Evolutionary conservation across 768 basidiomycete genomes (phyloP).

Genomic region (Boletus rufocinnamomeus): DNA sequence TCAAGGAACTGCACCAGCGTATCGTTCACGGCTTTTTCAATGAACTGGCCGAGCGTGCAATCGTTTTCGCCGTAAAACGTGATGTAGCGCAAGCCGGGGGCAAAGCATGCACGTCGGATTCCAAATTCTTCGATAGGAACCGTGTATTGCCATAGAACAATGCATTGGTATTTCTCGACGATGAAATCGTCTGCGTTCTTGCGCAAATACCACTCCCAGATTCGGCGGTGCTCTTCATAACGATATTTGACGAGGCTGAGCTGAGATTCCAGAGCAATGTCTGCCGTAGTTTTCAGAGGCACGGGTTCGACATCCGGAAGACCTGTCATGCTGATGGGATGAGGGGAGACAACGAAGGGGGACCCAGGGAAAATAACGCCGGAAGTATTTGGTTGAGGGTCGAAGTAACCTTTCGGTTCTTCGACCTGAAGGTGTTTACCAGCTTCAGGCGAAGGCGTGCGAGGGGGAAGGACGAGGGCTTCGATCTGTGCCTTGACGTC

Average conservation of each 20-base stretch:
- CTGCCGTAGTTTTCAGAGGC: constrained; percentile 58
- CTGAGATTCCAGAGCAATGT: constrained; percentile 75
- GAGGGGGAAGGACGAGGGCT: constrained; percentile 41
- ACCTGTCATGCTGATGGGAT: constrained; percentile 28
- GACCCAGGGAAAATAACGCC: constrained; percentile 34
- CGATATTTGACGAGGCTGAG: constrained; percentile 72
- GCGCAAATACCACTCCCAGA: constrained; percentile 95
- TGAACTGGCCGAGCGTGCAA: constrained; percentile 89
- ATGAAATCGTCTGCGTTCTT: constrained; percentile 86
- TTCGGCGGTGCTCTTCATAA: constrained; percentile 82
- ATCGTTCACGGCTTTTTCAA: constrained; percentile 76
- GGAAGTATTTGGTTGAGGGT: constrained; percentile 35
- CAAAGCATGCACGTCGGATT: constrained; percentile 72
- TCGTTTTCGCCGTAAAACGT: constrained; percentile 94
- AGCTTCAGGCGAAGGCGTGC: constrained; percentile 42
- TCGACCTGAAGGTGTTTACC: constrained; percentile 30
- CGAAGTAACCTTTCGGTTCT: constrained; percentile 46
- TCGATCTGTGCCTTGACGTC: constrained; percentile 74
- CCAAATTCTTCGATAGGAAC: constrained; percentile 74
- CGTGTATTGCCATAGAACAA: constrained; percentile 77
- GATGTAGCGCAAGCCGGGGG: constrained; percentile 70
- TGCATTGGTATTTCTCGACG: constrained; percentile 91
- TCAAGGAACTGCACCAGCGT: constrained; percentile 69
- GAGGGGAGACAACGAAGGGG: constrained; percentile 35
- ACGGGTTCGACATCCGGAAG: constrained; percentile 41